Conservation (phyloP, 371 early-diverging fungal species). For the Mortierella sp. region DNA sequence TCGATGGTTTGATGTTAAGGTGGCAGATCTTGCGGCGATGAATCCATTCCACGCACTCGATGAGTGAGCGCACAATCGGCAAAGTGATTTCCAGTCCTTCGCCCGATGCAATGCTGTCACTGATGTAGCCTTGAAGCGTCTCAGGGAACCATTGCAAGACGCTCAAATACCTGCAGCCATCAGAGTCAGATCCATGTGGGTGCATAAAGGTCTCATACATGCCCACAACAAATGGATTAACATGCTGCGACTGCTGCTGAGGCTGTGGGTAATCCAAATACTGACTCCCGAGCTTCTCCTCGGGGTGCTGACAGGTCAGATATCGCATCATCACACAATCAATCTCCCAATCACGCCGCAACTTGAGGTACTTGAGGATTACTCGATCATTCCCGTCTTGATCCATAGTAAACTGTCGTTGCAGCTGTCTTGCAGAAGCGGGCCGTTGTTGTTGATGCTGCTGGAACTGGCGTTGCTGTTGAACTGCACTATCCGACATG, state of each 20-base stretch:
- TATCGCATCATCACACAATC: slow-evolving; percentile 47
- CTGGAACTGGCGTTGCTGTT: slow-evolving; percentile 21
- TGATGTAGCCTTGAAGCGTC: slow-evolving; percentile 30
- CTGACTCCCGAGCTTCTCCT: slow-evolving; percentile 36
- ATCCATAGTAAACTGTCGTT: slow-evolving; percentile 28
- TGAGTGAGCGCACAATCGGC: slow-evolving; percentile 34
- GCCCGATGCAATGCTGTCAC: slow-evolving; percentile 24
- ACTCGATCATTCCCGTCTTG: slow-evolving; percentile 43
- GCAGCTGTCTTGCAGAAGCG: slow-evolving; percentile 14
- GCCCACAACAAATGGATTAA: slow-evolving; percentile 41
- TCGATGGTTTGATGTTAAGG: slow-evolving; percentile 44
- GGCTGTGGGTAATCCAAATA: slow-evolving; percentile 43
- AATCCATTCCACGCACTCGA: slow-evolving; percentile 41
- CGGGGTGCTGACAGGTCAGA: slow-evolving; percentile 30
- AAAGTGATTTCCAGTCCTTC: slow-evolving; percentile 35
- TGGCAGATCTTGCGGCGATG: slow-evolving; percentile 46
- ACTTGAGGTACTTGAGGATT: slow-evolving; percentile 37
- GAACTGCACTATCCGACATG: slow-evolving; percentile 7
- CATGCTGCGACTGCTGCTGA: slow-evolving; percentile 21
- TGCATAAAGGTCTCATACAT: slow-evolving; percentile 45
- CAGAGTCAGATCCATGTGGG: slow-evolving; percentile 20
- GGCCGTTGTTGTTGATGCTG: slow-evolving; percentile 23
- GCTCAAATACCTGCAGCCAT: slow-evolving; percentile 23
- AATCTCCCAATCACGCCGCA: slow-evolving; percentile 41
- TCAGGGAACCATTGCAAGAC: slow-evolving; percentile 46